These are phyloP conservation scores for Tuber borchii DNA, from an alignment of 495 filamentous ascomycete species.

Conservation along the genomic window DNA sequence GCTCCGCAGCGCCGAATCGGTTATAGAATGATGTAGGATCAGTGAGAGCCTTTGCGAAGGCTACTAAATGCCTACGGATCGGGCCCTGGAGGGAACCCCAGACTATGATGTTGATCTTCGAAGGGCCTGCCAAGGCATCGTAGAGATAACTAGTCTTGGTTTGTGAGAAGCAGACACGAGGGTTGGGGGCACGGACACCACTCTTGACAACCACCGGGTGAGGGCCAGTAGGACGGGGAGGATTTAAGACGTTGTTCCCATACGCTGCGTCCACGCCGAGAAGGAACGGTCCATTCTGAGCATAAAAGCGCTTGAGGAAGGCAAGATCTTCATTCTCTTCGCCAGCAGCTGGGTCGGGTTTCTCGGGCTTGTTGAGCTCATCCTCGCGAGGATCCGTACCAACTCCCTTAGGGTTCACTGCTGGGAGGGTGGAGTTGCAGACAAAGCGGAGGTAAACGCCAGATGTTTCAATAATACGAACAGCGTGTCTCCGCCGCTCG, in stretches of 20 bases:
- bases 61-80: slow-evolving; percentile 22
- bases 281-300: slow-evolving; percentile 36
- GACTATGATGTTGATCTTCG: slow-evolving; percentile 41
- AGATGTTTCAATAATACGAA: slow-evolving; percentile 41
- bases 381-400: slow-evolving; percentile 18
- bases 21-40: slow-evolving; percentile 30
- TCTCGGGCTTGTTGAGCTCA: slow-evolving; percentile 5
- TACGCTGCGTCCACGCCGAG: slow-evolving; percentile 38
- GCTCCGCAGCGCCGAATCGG: slow-evolving; percentile 32
- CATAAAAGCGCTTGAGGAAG: slow-evolving; percentile 37
- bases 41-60: slow-evolving; percentile 24
- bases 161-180: slow-evolving; percentile 41
- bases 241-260: slow-evolving; percentile 13
- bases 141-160: slow-evolving; percentile 43
- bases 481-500: slow-evolving; percentile 43
- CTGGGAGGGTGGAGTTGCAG: slow-evolving; percentile 37
- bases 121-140: slow-evolving; percentile 36
- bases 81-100: slow-evolving; percentile 42
- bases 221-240: neutral
- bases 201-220: slow-evolving; percentile 20
- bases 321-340: slow-evolving; percentile 15
- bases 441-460: slow-evolving; percentile 44
- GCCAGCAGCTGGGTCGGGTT: slow-evolving; percentile 4
- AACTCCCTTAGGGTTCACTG: slow-evolving; percentile 29
- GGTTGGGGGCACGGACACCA: slow-evolving; percentile 44